Evolutionary conservation across 2,329 filamentous ascomycete species (phyloP), one percentile per base, ranked within the genome.

Genomic region (Aspergillus sp.): DNA sequence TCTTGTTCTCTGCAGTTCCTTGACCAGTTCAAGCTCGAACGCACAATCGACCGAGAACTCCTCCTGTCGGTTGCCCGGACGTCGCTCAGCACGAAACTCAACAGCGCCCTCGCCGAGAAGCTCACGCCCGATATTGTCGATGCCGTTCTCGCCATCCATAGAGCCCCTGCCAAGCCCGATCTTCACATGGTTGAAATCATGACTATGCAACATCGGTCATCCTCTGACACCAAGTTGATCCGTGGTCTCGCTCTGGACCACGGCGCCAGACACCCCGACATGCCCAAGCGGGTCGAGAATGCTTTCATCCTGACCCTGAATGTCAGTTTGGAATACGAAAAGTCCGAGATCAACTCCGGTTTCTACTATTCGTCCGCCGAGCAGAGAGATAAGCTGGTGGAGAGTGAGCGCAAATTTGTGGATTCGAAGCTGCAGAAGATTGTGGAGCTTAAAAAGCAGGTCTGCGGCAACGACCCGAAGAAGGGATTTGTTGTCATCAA

Each of bases 121-220:
- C 86, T 99, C 57, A 97, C 92, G 0, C 91, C 94, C 53, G 89
- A 91, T 65, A 96, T 99, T 67, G 94, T 97, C 67, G 94, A 99
- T 71, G 89, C 94, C 54, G 94, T 99, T 45, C 86, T 99, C 52
- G 85, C 94, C 59, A 99, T 99, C 72, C 92, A 97, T 79, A 83
- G 91, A 72, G 80, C 89, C 16, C 90, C 90, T 21, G 86, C 85
- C 58, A 97, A 97, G 79, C 95, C 95, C 52, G 94, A 99, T 76
- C 76, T 99, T 68, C 93, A 97, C 80, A 99, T 99, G 94, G 83
- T 99, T 62, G 94, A 99, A 77, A 97, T 99, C 66, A 99, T 99
- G 94, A 97, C 96, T 73, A 97, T 99, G 93, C 94, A 99, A 78
- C 94, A 99, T 79, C 89, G 93, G 64, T 91, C 90, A 48, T 92